Evolutionary conservation across 2,329 filamentous ascomycete genomes (phyloP), one percentile per base, ranked within the genome.

Genomic region (Pseudopyricularia cyperi): DNA sequence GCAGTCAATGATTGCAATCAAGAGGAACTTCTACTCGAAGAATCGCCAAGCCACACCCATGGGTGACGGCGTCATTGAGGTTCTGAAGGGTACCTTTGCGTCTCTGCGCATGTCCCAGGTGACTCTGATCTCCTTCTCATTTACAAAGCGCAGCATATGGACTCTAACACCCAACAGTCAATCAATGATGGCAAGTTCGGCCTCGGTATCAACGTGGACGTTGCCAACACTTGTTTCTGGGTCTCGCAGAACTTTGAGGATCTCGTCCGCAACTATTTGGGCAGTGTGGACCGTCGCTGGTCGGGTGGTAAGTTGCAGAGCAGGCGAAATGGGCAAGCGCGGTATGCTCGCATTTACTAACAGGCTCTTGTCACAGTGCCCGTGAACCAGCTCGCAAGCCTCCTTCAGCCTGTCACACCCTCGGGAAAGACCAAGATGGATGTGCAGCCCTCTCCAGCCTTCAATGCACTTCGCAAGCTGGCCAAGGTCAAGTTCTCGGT

Each of bases 181-280:
- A 69, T 64, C 60, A 65, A 59, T 55, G 59, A 56, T 53, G 67
- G 71, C 1, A 74, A 78, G 32, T 76, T 79, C 26, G 80, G 79
- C 8, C 73, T 97, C 6, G 80, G 86, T 0, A 71, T 98, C 63
- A 97, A 96, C 59, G 81, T 95, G 11, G 91, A 98, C 61, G 85
- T 95, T 30, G 85, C 90, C 53, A 95, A 97, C 62, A 87, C 88
- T 0, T 87, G 86, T 12, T 98, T 98, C 69, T 97, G 87, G 85
- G 75, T 67, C 0, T 65, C 62, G 2, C 66, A 70, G 46, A 62
- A 61, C 1, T 50, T 78, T 4, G 66, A 69, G 17, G 58, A 67
- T 3, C 53, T 76, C 2, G 63, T 62, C 0, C 55, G 59, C n/a
- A 63, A 62, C 35, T 57, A 57, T 1, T 50, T 68, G 3, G 50